Conservation (phyloP, 1,284 basidiomycete species). For the Ustilago trichophora region DNA sequence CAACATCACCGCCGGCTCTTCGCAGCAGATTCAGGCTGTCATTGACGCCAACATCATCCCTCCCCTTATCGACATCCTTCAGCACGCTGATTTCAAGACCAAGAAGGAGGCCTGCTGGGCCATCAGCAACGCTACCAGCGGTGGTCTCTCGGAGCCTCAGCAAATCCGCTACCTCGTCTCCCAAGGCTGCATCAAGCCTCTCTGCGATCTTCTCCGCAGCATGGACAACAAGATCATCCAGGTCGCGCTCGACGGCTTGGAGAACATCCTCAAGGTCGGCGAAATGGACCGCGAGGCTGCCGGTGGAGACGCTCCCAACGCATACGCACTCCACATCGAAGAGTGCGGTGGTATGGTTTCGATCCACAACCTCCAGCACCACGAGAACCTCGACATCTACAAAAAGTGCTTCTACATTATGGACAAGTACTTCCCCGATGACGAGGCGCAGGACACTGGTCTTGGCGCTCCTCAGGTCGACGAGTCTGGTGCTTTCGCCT, state of each 20-base stretch:
- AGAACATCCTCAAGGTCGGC: constrained; percentile 98
- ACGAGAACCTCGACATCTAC: constrained; percentile 98
- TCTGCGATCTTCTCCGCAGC: constrained; percentile 93
- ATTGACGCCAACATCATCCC: constrained; percentile 84
- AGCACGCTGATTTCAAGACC: constrained; percentile 98
- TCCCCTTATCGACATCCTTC: constrained; percentile 96
- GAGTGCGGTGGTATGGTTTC: constrained; percentile 94
- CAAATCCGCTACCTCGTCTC: constrained; percentile 98
- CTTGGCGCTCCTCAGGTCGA: constrained; percentile 84
- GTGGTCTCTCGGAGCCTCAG: constrained; percentile 92
- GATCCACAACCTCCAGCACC: constrained; percentile 98
- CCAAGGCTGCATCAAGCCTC: constrained; percentile 97
- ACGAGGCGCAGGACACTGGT: constrained; percentile 72
- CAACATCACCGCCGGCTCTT: constrained; percentile 96
- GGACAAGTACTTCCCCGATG: constrained; percentile 67
- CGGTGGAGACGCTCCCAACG: constrained; percentile 85
- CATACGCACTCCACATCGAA: constrained; percentile 93
- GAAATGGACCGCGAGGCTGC: constrained; percentile 90
- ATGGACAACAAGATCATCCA: constrained; percentile 99
- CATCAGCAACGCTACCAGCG: constrained; percentile 97
- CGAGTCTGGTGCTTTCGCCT: constrained; percentile 82
- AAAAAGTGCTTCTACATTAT: constrained; percentile 98
- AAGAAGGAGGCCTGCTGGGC: constrained; percentile 99
- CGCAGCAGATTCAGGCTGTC: constrained; percentile 90
- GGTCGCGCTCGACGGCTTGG: constrained; percentile 93